Evolutionary conservation across 2,329 filamentous ascomycete species (phyloP), one percentile per base, ranked within the genome.

Genomic region (Fonsecaea nubica): DNA sequence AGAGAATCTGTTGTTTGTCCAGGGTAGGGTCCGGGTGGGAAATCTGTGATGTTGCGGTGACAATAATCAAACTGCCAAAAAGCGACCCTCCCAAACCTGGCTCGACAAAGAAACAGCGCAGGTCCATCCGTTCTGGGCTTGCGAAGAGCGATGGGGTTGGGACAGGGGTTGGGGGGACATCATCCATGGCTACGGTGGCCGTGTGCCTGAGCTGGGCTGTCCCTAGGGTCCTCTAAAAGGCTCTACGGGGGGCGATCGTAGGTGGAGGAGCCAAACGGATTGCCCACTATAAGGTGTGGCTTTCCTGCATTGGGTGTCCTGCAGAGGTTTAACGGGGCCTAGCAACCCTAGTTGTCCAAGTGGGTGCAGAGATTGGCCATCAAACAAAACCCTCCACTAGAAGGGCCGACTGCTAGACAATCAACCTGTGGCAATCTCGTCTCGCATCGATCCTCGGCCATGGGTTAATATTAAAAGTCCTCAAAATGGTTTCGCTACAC

Each of bases 11-110:
- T 50, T 50, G 18, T 30, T 12, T 50, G 15, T 50, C 45, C 45
- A 50, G 45, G 45, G 45, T 50, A 25, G 21, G 45, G 45, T 12
- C 18, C 13, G 13, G 2, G 12, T 7, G 32, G 32, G 52, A 32
- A 35, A 40, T 55, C 36, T 64, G 36, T 36, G 55, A 64, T 54
- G 57, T 64, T 64, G 62, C 62, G 62, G 62, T 64, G 62, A 64
- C 62, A 58, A 59, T 59, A 59, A 58, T 64, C 53, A 55, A 55
- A 62, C 50, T 56, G 60, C 52, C 50, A 48, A 33, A 40, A 54
- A 53, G 58, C n/a, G 57, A 42, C 57, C 45, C 57, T 59, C 45
- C 45, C 45, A 50, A 25, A 50, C 45, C 45, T 50, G 45, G 45
- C 45, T 25, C 45, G 45, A 50, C 45, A 50, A 50, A 50, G 45